Percentiles rank a stretch among this genome's conserved stretches.
phyloP scores from a whole-genome alignment of 169 alveolate species.

The Neospora caninum region DNA sequence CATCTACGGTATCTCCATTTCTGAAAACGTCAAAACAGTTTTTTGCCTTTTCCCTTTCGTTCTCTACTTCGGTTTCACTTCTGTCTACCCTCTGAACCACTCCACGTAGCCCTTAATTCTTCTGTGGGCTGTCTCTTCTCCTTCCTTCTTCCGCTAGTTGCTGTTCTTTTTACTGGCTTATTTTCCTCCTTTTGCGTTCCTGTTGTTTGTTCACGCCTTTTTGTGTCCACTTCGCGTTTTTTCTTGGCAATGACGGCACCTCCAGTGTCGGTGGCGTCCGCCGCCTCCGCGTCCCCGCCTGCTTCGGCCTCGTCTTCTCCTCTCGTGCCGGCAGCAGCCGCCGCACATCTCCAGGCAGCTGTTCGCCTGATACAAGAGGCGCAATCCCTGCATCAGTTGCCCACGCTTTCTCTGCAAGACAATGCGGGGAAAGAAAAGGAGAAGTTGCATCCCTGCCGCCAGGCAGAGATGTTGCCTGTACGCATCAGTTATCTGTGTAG shows the following conservation, averaged over 20 bases:
- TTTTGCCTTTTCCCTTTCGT: too few relatives aligned
- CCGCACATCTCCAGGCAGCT: neutral
- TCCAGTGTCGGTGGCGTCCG: neutral
- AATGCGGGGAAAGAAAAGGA: neutral
- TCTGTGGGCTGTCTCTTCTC: too few relatives aligned
- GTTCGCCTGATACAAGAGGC: conserved; percentile 13
- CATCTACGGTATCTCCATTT: too few relatives aligned
- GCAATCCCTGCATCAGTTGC: neutral
- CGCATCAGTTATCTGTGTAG: conserved; percentile 43
- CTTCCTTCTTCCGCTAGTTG: too few relatives aligned
- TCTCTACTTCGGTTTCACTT: too few relatives aligned
- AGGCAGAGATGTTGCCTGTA: conserved; percentile 1
- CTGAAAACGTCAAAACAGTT: too few relatives aligned
- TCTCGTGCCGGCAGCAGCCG: neutral
- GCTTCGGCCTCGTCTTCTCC: neutral
- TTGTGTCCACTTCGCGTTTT: too few relatives aligned
- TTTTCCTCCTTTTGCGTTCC: too few relatives aligned
- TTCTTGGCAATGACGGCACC: neutral
- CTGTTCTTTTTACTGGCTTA: too few relatives aligned
- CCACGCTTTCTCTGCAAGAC: neutral
- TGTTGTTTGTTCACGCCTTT: too few relatives aligned
- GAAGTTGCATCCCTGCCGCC: neutral
- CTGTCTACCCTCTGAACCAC: too few relatives aligned
- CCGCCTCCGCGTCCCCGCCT: neutral
- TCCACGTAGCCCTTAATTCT: too few relatives aligned